Base-by-base conservation (phyloP, 2,329 filamentous ascomycete genomes). In the Penicillium sumatraense region DNA sequence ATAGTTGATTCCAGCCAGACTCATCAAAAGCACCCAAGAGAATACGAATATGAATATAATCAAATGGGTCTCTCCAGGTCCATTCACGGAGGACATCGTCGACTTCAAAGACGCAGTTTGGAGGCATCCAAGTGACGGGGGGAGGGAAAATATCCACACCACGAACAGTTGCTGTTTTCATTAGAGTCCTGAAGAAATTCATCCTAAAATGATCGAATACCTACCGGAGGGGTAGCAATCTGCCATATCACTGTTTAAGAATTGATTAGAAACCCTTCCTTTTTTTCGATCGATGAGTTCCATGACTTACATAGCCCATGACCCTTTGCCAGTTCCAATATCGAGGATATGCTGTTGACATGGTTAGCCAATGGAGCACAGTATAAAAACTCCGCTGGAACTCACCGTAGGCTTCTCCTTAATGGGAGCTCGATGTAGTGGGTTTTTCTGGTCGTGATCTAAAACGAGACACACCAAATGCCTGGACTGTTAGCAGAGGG, bases 51-150 rank as follows among this genome's bases (percentile, higher is more conserved):
- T 66, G 63, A 26, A 66, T 59, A 14, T 61, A 56, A 49, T 64
- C 63, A 42, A 66, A 65, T 8, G 56, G 54, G 27, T 61, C 41
- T 33, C 44, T 16, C 50, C 55, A 61, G 1, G 57, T 62, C 64
- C 64, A 66, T 31, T 57, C 49, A 14, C 51, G 49, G 29, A 58
- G 53, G 7, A 56, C 29, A 52, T 68, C 65, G 33, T 65, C 59
- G 29, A 68, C 59, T 38, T 65, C 64, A 36, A 68, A 66, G 20
- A 57, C 36, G 24, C 58, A 65, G 49, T 68, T 68, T 3, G 64
- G 60, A 27, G 64, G 61, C 41, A 62, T 59, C 62, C 62, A 68
- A 1, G 52, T 54, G 7, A 57, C 51, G 7, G 57, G 57, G 5
- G 57, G 57, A 16, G 57, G 57, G 24, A 61, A 66, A 16, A 67